Base-by-base conservation (phyloP, 2,329 filamentous ascomycete species). In the Xylaria sp. region DNA sequence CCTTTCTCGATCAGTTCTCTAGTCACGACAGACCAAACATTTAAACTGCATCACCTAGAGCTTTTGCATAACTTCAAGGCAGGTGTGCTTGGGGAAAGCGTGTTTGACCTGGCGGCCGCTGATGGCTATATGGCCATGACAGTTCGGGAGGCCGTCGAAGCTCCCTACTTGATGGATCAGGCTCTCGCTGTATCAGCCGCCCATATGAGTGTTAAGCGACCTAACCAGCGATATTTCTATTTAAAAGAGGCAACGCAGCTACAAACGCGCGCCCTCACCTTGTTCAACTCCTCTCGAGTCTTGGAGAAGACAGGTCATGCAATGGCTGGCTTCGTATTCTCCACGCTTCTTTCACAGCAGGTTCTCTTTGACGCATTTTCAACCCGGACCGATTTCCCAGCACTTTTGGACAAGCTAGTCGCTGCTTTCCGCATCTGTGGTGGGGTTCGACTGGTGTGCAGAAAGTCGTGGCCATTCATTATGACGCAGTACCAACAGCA, bases 81-180 rank as follows among this genome's bases (percentile, higher is more conserved):
- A 7, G 54, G 63, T 31, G 70, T 75, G 65, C 46, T 61, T 17
- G 60, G 68, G 19, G 64, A 71, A 50, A 49, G 50, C 12, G 46
- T 56, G 9, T 8, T 52, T 11, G 14, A 50, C 70, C 15, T 64
- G 59, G 19, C 68, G 66, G 47, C 67, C 64, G 25, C 52, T 8
- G 62, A 70, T 14, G 60, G 65, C 28, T 62, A 77, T 45, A 53
- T 57, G 45, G 40, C 38, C 3, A 58, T 63, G 60, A 45, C 40
- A 3, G 42, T 63, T 2, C 37, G 67, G 15, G 71, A 75, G 51
- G 75, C 75, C 8, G 63, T 75, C 6, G 67, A 73, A 31, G 72
- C 73, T 2, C 82, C 79, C 1, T 84, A 80, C 57, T 75, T 82
- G 3, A 77, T 84, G 64, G 80, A 84, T 59, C 75, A 82, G 65